phyloP scores from a whole-genome alignment of 441 rosid species.

The Gossypium schwendimanii region DNA sequence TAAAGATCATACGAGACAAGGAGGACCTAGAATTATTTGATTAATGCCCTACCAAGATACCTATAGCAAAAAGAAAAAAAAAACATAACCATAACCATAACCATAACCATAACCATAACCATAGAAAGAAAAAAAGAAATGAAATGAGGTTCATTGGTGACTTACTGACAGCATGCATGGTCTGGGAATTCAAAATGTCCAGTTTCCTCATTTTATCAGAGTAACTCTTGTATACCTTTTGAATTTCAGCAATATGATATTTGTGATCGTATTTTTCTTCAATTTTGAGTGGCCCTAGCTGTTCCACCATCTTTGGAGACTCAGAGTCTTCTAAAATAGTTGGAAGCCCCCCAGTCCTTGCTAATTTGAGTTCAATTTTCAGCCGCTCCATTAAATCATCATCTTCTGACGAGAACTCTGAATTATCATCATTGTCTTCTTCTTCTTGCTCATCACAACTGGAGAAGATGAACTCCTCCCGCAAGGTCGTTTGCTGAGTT shows the following conservation, averaged over 20 bases:
- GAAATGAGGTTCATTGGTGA: background rate
- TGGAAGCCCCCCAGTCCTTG: conserved; percentile 73
- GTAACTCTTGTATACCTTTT: conserved; percentile 58
- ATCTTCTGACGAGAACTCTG: conserved; percentile 29
- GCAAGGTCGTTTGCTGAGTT: conserved; percentile 14
- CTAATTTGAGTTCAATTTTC: conserved; percentile 44
- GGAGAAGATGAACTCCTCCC: conserved; percentile 11
- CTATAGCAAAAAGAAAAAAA: background rate
- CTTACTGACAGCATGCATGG: conserved; percentile 71
- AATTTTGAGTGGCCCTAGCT: conserved; percentile 49
- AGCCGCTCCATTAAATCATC: conserved; percentile 54
- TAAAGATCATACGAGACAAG: background rate
- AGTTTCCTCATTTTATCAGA: conserved; percentile 53
- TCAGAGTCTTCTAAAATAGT: conserved; percentile 75
- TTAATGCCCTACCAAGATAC: background rate
- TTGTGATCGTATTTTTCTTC: conserved; percentile 42
- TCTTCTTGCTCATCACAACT: conserved; percentile 18
- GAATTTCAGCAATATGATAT: conserved; percentile 45
- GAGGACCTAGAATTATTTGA: background rate
- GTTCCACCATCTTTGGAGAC: conserved; percentile 31
- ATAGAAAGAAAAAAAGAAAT: background rate
- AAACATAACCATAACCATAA: too few relatives aligned
- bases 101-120: background rate
- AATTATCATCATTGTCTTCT: conserved; percentile 15
- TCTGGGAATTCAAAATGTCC: conserved; percentile 10